Evolutionary conservation across 208 protist species (phyloP).

Genomic region (Crithidia acanthocephali): DNA sequence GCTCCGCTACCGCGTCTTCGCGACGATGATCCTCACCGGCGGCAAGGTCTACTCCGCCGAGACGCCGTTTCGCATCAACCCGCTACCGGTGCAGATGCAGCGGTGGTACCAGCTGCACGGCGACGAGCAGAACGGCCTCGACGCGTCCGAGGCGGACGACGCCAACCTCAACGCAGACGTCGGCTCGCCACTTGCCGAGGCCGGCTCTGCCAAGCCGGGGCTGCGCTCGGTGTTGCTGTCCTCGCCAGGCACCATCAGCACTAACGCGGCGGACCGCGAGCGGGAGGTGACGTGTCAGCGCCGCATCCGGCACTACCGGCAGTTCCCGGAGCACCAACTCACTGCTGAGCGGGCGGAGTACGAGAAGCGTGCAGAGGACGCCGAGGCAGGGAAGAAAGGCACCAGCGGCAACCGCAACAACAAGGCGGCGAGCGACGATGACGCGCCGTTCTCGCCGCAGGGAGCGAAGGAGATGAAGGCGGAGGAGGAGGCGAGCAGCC

Average conservation of each 20-base stretch:
- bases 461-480: neutral
- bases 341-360: conserved; percentile 15
- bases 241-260: conserved; percentile 8
- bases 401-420: neutral
- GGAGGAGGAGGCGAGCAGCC: neutral
- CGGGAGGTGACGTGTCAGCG: conserved; percentile 13
- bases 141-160: conserved; percentile 2
- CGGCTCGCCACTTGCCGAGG: neutral
- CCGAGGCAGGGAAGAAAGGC: neutral
- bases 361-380: conserved; percentile 9
- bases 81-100: conserved; percentile 63
- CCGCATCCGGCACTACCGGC: conserved; percentile 24
- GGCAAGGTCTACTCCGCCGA: conserved; percentile 33
- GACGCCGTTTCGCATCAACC: conserved; percentile 35
- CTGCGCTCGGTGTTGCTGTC: conserved; percentile 23
- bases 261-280: conserved; percentile 3
- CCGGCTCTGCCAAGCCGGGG: neutral
- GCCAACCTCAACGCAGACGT: neutral
- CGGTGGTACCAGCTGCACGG: conserved; percentile 57
- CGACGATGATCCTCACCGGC: conserved; percentile 36
- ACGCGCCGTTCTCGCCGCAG: neutral
- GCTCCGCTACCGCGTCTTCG: conserved; percentile 47
- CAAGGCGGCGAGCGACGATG: too few relatives aligned
- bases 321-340: conserved; percentile 27
- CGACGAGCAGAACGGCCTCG: conserved; percentile 27